Base-by-base conservation (phyloP, 2,329 filamentous ascomycete genomes). In the Zasmidium angulare region DNA sequence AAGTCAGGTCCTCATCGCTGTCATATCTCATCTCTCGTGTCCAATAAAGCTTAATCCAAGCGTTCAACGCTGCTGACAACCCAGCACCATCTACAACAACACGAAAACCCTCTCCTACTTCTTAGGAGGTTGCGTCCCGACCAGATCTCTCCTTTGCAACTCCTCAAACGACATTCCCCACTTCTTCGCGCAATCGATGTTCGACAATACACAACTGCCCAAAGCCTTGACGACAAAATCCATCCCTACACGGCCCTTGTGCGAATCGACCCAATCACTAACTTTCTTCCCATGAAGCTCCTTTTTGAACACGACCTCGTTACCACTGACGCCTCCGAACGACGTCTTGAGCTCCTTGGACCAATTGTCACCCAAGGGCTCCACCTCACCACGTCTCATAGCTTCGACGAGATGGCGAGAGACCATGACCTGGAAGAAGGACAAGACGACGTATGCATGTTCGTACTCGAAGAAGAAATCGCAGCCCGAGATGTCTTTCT, bases 391-490 rank as follows among this genome's bases (percentile, higher is more conserved):
- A 0, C 47, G 61, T 29, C 63, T 46, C 66, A 73, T 73, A 1
- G 63, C 64, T 2, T 61, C 50, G 2, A 66, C 56, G 2, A 67
- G 52, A 1, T 56, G 2, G 1, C 50, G 53, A 1, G 66, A 59
- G 17, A 75, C 66, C 4, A 74, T 61, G 3, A 71, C 59, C 23
- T 69, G 66, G 54, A 71, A 64, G 62, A 74, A 74, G 7, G 66
- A 59, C n/a, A 61, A 63, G 2, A 74, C 65, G 6, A 72, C 68
- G 43, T 68, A 68, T 0, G 70, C 71, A 22, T 72, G 63, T n/a
- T 63, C 29, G 1, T 53, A 49, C 1, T 62, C 66, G 58, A 72
- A 73, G 1, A 51, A 43, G 22, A 63, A 72, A 1, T 55, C 22
- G 20, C 65, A 61, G 51, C 64, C 64, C 1, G 65, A 62, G 46